Percentiles rank a stretch among this genome's conserved stretches.
Conservation (phyloP, 1,139 yeast genomes). For the Saccharomyces pastorianus region DNA sequence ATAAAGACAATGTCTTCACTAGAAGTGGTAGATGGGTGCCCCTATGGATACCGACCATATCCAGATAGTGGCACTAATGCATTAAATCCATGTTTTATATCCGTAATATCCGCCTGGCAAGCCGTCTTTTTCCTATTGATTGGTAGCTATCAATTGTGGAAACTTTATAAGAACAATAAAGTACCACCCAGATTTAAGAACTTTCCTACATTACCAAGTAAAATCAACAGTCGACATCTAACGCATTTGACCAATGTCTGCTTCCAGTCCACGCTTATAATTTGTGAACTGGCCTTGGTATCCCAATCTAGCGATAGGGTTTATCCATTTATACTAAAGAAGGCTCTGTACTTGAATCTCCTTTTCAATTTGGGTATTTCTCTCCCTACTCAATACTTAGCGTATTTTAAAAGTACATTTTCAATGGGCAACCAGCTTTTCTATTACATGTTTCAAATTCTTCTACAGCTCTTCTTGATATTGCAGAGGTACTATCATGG, state of each 20-base stretch:
- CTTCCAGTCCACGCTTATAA: conserved; percentile 30
- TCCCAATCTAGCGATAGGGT: conserved; percentile 11
- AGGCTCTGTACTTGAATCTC: conserved; percentile 19
- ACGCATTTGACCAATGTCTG: conserved; percentile 26
- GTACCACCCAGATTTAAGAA: conserved; percentile 25
- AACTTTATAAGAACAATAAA: conserved; percentile 11
- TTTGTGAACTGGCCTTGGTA: conserved; percentile 26
- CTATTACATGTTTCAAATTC: conserved; percentile 22
- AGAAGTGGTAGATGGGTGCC: neutral
- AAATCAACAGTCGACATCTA: conserved; percentile 11
- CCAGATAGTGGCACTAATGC: conserved; percentile 38
- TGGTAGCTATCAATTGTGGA: conserved; percentile 32
- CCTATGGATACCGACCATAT: conserved; percentile 23
- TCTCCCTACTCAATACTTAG: conserved; percentile 28
- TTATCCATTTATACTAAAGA: conserved; percentile 10
- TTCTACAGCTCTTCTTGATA: conserved; percentile 21
- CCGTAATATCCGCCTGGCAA: conserved; percentile 4
- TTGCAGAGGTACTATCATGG: conserved; percentile 21
- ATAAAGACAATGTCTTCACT: neutral
- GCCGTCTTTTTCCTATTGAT: conserved; percentile 24
- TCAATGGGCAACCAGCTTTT: conserved; percentile 30
- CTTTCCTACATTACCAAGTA: conserved; percentile 22
- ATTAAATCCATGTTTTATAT: conserved; percentile 48
- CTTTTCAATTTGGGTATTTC: conserved; percentile 24
- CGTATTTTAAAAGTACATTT: conserved; percentile 30